These are phyloP conservation scores for Alternaria consortialis DNA, from an alignment of 2,329 filamentous ascomycete genomes.

Conservation along the genomic window DNA sequence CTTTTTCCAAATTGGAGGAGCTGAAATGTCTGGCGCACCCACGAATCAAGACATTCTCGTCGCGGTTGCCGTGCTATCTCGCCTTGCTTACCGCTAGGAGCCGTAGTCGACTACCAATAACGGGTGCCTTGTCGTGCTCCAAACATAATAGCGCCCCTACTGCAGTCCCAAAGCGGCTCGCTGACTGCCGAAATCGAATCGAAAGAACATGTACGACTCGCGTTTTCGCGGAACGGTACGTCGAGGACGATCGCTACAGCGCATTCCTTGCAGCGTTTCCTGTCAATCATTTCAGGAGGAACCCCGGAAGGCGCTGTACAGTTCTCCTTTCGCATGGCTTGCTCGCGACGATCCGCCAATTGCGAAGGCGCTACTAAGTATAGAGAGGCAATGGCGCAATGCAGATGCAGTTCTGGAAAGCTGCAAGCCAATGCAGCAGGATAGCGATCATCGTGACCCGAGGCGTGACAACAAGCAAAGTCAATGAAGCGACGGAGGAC, in stretches of 20 bases:
- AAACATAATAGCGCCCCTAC: constrained; percentile 18
- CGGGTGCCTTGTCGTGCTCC: constrained; percentile 6
- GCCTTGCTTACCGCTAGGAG: constrained; percentile 20
- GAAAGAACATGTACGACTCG: constrained; percentile 12
- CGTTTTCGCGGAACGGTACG: constrained; percentile 6
- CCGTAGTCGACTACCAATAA: constrained; percentile 22
- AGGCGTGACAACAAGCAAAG: neutral
- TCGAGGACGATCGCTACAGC: constrained; percentile 6
- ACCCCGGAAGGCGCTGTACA: neutral
- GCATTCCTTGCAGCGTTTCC: constrained; percentile 2
- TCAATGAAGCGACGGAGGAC: neutral
- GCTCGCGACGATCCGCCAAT: neutral
- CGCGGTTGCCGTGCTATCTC: constrained; percentile 13
- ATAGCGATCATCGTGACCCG: neutral
- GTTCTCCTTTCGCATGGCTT: neutral
- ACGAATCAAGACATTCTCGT: constrained; percentile 23
- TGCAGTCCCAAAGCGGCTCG: constrained; percentile 17
- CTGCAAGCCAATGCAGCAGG: neutral
- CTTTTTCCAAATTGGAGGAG: constrained; percentile 8
- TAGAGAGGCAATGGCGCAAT: constrained; percentile 2
- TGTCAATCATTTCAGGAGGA: constrained; percentile 5
- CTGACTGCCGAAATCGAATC: neutral
- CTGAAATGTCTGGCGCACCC: constrained; percentile 5
- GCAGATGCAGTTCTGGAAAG: neutral
- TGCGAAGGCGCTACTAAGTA: constrained; percentile 2